phyloP scores from a whole-genome alignment of 371 early-diverging fungal genomes.

The Capillidium rhysosporum region DNA sequence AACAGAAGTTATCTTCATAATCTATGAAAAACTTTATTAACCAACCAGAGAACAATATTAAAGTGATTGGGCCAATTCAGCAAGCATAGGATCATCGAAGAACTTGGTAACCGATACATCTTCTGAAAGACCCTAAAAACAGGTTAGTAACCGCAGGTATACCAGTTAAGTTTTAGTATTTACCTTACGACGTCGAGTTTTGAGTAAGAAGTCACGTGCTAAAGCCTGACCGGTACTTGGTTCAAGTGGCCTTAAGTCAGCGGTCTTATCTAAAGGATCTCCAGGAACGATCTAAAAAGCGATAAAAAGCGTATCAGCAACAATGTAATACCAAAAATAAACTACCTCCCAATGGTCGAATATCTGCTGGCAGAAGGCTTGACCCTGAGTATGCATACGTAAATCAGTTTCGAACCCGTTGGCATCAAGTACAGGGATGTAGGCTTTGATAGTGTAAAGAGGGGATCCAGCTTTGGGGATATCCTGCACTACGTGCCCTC shows the following conservation, averaged over 20 bases:
- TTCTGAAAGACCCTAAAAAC: constrained; percentile 46
- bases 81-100: constrained; percentile 81
- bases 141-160: not conserved
- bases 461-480: constrained; percentile 90
- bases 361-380: constrained; percentile 86
- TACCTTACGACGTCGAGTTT: constrained; percentile 87
- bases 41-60: too few species aligned
- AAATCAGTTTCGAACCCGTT: constrained; percentile 94
- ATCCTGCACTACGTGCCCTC: constrained; percentile 95
- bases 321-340: not conserved
- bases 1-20: too few species aligned
- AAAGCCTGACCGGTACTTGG: constrained; percentile 66
- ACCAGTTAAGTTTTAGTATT: not conserved
- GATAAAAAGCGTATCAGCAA: not conserved
- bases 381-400: constrained; percentile 87
- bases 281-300: constrained; percentile 66
- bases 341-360: constrained; percentile 88
- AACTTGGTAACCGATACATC: constrained; percentile 86
- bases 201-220: constrained; percentile 94
- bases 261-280: constrained; percentile 80
- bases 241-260: constrained; percentile 75
- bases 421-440: constrained; percentile 88
- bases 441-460: constrained; percentile 79
- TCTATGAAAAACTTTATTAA: too few species aligned
- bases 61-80: constrained; percentile 26